A percentile compares a stretch with the other conserved stretches of the same genome.
These are phyloP conservation scores for Theobroma cacao DNA, from an alignment of 345 rosid species.

Conservation along the genomic window DNA sequence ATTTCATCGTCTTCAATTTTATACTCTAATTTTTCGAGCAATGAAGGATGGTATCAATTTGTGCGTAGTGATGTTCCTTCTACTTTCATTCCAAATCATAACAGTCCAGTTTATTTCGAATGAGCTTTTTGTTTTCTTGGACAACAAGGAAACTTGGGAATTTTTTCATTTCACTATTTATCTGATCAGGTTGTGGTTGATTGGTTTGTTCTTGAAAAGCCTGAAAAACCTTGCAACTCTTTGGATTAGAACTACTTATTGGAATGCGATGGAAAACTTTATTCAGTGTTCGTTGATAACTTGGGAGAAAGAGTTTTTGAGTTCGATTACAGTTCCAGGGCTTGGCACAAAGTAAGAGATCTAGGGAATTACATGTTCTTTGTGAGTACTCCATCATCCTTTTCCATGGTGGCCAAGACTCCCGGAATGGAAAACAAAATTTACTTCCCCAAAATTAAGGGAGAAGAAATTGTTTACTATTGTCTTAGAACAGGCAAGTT, in stretches of 20 bases:
- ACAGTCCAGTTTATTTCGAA: background rate
- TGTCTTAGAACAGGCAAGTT: background rate
- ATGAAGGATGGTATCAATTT: background rate
- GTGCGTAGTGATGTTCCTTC: background rate
- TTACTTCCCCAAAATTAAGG: background rate
- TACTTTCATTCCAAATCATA: background rate
- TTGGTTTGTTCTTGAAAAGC: background rate
- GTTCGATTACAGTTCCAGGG: background rate
- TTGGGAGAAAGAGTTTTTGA: background rate
- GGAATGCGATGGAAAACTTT: background rate
- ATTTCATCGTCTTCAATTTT: accelerated
- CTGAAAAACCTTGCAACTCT: background rate
- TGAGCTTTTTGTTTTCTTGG: background rate
- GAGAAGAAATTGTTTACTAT: background rate
- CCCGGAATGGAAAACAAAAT: background rate
- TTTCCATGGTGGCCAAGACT: background rate
- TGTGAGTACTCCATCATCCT: background rate
- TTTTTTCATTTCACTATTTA: background rate
- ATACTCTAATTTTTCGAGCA: background rate
- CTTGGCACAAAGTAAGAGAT: background rate
- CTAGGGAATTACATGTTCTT: background rate
- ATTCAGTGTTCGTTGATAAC: background rate
- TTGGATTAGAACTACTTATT: background rate
- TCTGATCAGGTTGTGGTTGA: background rate
- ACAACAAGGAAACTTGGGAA: background rate